phyloP scores from a whole-genome alignment of 768 basidiomycete species.

The Cystofilobasidium capitatum region DNA sequence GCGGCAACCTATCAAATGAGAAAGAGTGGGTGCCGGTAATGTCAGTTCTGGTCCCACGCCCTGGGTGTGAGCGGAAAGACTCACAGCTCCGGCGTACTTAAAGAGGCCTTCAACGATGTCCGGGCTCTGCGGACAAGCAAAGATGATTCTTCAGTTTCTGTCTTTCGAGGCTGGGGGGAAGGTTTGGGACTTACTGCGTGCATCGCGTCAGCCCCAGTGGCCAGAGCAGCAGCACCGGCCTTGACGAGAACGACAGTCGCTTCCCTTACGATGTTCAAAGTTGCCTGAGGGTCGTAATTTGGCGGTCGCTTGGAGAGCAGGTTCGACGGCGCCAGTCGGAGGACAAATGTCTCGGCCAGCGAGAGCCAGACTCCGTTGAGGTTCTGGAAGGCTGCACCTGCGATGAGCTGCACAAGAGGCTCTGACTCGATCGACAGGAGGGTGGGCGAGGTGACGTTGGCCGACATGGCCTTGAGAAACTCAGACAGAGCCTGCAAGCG shows the following conservation, averaged over 20 bases:
- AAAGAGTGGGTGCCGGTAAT: background rate
- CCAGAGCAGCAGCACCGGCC: constrained; percentile 3
- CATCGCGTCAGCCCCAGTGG: constrained; percentile 12
- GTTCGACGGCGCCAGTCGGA: constrained; percentile 59
- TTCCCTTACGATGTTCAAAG: background rate
- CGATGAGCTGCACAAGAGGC: constrained; percentile 48
- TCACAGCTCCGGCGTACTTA: constrained; percentile 19
- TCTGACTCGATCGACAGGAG: constrained; percentile 69
- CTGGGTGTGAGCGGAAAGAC: too few species aligned
- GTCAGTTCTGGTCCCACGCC: background rate
- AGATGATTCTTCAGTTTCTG: too few species aligned
- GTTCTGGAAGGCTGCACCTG: constrained; percentile 33
- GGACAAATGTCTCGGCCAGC: constrained; percentile 66
- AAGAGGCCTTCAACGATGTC: constrained; percentile 25
- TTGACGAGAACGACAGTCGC: constrained; percentile 6
- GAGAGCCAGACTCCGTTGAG: constrained; percentile 62
- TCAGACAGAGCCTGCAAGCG: constrained; percentile 61
- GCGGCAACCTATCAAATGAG: constrained; percentile 12
- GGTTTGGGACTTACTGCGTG: too few species aligned
- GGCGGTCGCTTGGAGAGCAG: background rate
- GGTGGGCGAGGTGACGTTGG: constrained; percentile 62
- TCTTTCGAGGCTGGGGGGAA: too few species aligned
- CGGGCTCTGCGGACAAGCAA: background rate
- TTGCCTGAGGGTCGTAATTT: background rate
- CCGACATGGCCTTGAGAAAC: constrained; percentile 74